These are phyloP conservation scores for Straminergon stramineum DNA, from an alignment of 225 moss, liverwort and hornwort species.

Conservation along the genomic window DNA sequence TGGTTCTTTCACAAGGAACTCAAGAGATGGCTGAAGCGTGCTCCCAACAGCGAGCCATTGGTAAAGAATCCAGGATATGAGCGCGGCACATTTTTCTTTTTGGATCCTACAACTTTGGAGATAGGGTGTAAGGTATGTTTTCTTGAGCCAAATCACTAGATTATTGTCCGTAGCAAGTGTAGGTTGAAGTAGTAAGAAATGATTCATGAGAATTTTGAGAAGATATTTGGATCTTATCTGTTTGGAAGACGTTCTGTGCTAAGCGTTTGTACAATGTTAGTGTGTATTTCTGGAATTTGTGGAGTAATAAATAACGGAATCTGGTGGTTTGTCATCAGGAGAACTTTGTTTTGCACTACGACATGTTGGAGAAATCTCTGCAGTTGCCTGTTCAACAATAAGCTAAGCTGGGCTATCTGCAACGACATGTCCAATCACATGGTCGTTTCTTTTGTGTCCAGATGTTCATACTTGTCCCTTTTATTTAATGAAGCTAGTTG, in stretches of 20 bases:
- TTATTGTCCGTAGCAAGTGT: neutral
- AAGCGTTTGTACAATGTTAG: neutral
- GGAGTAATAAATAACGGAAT: neutral
- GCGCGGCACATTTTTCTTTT: conserved; percentile 81
- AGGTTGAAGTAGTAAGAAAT: neutral
- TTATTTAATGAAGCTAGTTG: conserved; percentile 33
- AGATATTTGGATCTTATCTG: neutral
- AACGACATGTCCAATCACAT: neutral
- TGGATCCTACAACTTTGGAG: conserved; percentile 84
- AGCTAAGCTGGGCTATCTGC: conserved; percentile 12
- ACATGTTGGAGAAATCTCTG: conserved; percentile 31
- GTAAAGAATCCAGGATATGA: conserved; percentile 69
- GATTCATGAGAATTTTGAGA: neutral
- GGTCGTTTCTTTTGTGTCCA: conserved; percentile 6
- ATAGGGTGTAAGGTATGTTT: conserved; percentile 70
- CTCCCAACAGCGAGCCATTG: conserved; percentile 75
- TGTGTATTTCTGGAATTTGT: neutral
- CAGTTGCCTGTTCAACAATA: conserved; percentile 30
- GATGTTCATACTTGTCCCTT: conserved; percentile 31
- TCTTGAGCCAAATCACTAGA: neutral
- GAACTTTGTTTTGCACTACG: conserved; percentile 39
- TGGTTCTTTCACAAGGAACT: conserved; percentile 96
- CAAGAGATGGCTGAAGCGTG: conserved; percentile 79
- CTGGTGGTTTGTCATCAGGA: conserved; percentile 16
- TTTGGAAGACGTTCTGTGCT: neutral